phyloP scores from a whole-genome alignment of 1,284 basidiomycete genomes.

The Peniophora sp. region DNA sequence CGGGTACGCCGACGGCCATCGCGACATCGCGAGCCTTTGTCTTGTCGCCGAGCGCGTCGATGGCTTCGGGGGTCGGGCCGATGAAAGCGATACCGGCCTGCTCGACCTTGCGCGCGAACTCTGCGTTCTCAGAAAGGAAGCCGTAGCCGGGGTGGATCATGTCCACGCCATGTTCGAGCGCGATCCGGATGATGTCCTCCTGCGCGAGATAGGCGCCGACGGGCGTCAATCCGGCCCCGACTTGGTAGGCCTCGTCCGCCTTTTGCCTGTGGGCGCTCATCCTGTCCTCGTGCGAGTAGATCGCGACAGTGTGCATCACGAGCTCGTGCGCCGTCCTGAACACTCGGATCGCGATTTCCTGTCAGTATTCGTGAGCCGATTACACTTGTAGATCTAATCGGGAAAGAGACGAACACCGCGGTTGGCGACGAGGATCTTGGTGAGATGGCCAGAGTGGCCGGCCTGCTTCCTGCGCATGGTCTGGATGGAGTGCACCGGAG shows the following conservation, averaged over 20 bases:
- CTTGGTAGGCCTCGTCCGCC: conserved; percentile 98
- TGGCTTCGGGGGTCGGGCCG: conserved; percentile 93
- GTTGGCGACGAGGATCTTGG: conserved; percentile 93
- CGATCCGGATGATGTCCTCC: conserved; percentile 93
- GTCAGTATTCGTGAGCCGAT: too few species aligned
- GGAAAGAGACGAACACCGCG: conserved; percentile 63
- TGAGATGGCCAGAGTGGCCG: conserved; percentile 84
- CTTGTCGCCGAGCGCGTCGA: conserved; percentile 98
- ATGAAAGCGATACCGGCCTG: conserved; percentile 97
- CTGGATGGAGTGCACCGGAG: conserved; percentile 82
- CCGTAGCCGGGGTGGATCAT: conserved; percentile 99
- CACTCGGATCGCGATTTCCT: conserved; percentile 99
- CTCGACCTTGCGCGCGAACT: conserved; percentile 94
- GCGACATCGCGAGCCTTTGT: conserved; percentile 90
- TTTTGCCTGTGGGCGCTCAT: conserved; percentile 97
- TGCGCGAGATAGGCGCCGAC: conserved; percentile 97
- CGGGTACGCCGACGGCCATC: conserved; percentile 82
- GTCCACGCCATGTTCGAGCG: conserved; percentile 94
- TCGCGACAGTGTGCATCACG: conserved; percentile 98
- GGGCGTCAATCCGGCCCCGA: conserved; percentile 92
- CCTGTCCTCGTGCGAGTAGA: conserved; percentile 96
- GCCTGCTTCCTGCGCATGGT: conserved; percentile 89
- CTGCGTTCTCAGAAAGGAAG: conserved; percentile 96
- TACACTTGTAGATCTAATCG: neutral
- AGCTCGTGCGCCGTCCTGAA: conserved; percentile 98